Evolutionary conservation across 108 stramenopile species (phyloP), one percentile per base, ranked within the genome.

Genomic region (Poteriospumella lacustris): DNA sequence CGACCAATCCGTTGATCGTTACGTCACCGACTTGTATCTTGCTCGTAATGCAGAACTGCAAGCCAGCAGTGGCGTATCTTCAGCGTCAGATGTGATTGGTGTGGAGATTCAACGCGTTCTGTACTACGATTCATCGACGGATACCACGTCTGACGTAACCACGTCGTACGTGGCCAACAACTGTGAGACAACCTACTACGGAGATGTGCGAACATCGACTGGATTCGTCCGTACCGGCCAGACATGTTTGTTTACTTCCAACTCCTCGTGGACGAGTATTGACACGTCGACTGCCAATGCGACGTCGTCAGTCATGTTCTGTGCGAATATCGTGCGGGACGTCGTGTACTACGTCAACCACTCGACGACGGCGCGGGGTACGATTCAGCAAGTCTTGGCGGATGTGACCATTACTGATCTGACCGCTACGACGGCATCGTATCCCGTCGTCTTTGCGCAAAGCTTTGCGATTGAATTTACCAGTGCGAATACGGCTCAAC

Each of bases 381-480:
- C 60, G 5, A 64, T 64, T 34, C 28, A 5, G 60, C 5, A 19
- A 9, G 31, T 64, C 24, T 34, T 24, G 5, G 47, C 70, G 26
- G 43, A 56, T 34, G 41, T 73, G 9, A 38, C 33, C 42, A 28
- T 73, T 36, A 73, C 70, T 73, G 70, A 52, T 42, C 26, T 44
- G 3, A 24, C 43, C 9, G 38, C 42, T 26, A 5, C 26, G 5
- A 26, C 9, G 5, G 9, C 12, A 34, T 3, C 9, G 12, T 68
- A 12, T 15, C 39, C 64, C 36, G 5, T 73, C 5, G 12, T 52
- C 43, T 12, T 73, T 9, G 42, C 5, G 5, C 70, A 73, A 56
- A 5, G 31, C 12, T 73, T 73, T 56, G 70, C 31, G 5, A 42
- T 38, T 5, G 5, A 3, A 28, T 73, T 52, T 33, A 5, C 26